Percentiles rank a stretch among this genome's conserved stretches.
These are phyloP conservation scores for Leccinellum luteum DNA, from an alignment of 768 basidiomycete species.

Conservation along the genomic window DNA sequence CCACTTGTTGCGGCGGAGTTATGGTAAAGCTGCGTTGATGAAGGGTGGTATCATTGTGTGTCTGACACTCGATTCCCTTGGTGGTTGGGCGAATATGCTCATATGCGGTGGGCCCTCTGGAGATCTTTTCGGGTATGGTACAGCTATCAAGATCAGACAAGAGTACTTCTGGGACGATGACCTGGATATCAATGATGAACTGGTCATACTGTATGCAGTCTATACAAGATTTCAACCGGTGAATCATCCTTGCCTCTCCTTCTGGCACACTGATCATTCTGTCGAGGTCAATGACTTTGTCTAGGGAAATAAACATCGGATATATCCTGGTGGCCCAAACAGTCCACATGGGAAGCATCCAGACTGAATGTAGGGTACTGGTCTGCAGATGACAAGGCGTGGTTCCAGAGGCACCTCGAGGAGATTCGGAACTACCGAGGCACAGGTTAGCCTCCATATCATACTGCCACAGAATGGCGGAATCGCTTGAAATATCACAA, in stretches of 20 bases:
- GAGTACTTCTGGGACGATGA: constrained; percentile 4
- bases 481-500: not conserved
- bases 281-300: not conserved
- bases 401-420: constrained; percentile 1
- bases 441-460: not conserved
- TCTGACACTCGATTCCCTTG: not conserved
- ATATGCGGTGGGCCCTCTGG: not conserved
- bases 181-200: not conserved
- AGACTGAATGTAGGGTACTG: not conserved
- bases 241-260: too few species aligned
- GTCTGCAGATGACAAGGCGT: not conserved
- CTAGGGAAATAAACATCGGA: not conserved
- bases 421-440: not conserved
- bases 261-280: too few species aligned
- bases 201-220: not conserved
- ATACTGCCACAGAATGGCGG: not conserved
- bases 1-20: not conserved
- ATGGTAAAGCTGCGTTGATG: constrained; percentile 1
- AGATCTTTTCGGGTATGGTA: not conserved
- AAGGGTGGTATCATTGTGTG: constrained; percentile 2
- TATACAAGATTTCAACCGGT: constrained; percentile 5
- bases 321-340: constrained; percentile 2
- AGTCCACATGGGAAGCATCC: not conserved
- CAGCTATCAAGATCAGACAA: not conserved
- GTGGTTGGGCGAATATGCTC: not conserved